These are phyloP conservation scores for Saksenaea oblongispora DNA, from an alignment of 371 early-diverging fungal species.

Conservation along the genomic window DNA sequence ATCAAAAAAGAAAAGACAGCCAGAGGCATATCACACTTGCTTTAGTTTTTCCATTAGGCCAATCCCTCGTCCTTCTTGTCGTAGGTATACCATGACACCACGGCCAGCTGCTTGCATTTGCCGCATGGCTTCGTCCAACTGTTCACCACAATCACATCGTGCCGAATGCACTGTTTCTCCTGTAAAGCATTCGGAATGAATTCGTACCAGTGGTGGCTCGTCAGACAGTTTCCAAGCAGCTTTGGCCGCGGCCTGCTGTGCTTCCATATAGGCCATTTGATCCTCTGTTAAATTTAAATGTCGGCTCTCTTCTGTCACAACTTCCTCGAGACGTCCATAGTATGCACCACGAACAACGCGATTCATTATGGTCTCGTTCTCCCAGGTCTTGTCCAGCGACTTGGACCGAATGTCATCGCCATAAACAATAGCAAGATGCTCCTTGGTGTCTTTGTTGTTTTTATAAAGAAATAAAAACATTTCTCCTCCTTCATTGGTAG, in stretches of 20 bases:
- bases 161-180: slow-evolving; percentile 92
- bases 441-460: slow-evolving; percentile 83
- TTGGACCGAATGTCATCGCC: slow-evolving; percentile 76
- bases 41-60: slow-evolving; percentile 91
- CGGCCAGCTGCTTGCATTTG: slow-evolving; percentile 79
- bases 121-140: slow-evolving; percentile 91
- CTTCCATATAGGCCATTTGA: slow-evolving; percentile 39
- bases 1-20: background rate
- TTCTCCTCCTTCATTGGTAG: slow-evolving; percentile 80
- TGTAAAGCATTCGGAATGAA: slow-evolving; percentile 97
- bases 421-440: slow-evolving; percentile 93
- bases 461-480: slow-evolving; percentile 86
- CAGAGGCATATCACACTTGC: slow-evolving; percentile 53
- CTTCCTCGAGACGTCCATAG: slow-evolving; percentile 58
- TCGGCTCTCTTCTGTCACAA: slow-evolving; percentile 46
- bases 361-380: slow-evolving; percentile 77
- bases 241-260: slow-evolving; percentile 40
- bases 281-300: slow-evolving; percentile 34
- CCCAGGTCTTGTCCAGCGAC: slow-evolving; percentile 66
- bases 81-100: slow-evolving; percentile 91
- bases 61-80: slow-evolving; percentile 96
- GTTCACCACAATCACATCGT: slow-evolving; percentile 96
- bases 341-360: slow-evolving; percentile 80
- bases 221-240: slow-evolving; percentile 21
- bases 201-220: slow-evolving; percentile 78